A percentile compares a stretch with the other conserved stretches of the same genome.
Conservation (phyloP, 1,139 yeast species). For the Diutina sp. region DNA sequence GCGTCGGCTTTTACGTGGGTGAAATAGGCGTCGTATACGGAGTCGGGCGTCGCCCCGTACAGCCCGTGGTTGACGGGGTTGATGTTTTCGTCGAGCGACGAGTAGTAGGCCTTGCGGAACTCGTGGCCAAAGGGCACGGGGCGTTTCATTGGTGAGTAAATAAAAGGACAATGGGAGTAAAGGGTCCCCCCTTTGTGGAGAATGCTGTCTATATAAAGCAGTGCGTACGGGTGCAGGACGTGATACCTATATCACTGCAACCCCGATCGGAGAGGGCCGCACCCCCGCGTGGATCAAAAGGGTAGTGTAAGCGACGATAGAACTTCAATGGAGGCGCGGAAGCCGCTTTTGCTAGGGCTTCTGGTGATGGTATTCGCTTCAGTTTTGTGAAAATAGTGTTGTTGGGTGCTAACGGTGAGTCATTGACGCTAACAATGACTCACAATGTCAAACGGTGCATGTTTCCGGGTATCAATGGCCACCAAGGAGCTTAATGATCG, state of each 20-base stretch:
- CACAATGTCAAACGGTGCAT: too few species aligned
- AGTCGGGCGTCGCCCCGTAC: conserved; percentile 35
- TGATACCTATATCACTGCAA: background rate
- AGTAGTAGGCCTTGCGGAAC: conserved; percentile 35
- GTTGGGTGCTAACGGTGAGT: too few species aligned
- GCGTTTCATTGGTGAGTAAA: background rate
- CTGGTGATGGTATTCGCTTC: too few species aligned
- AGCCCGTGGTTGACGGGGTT: conserved; percentile 43
- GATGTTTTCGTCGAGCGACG: conserved; percentile 19
- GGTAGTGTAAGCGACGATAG: background rate
- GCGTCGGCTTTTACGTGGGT: conserved; percentile 15
- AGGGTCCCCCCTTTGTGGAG: background rate
- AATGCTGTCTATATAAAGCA: background rate
- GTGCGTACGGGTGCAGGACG: background rate
- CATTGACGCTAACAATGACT: too few species aligned
- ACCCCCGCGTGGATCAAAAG: background rate
- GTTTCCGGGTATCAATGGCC: too few species aligned
- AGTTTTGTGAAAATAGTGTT: too few species aligned
- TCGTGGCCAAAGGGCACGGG: conserved; percentile 37
- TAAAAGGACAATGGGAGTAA: too few species aligned
- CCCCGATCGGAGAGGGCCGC: background rate
- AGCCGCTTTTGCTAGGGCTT: background rate
- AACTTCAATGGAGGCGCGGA: background rate
- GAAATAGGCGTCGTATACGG: conserved; percentile 17
- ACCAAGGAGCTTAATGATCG: too few species aligned